These are phyloP conservation scores for Cornus suecica DNA, from an alignment of 148 eudicot genomes.

Conservation along the genomic window DNA sequence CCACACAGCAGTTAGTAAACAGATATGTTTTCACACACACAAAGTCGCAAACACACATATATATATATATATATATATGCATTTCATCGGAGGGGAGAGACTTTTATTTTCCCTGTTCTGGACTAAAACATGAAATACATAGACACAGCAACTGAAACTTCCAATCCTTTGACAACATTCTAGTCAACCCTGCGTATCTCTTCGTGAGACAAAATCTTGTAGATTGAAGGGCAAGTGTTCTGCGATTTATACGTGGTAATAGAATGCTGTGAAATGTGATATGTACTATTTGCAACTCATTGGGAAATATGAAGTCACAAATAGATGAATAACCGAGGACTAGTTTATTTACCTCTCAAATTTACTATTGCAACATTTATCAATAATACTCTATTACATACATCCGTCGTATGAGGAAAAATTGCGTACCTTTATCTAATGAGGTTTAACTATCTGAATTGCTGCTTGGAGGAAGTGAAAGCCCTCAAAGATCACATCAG, in stretches of 20 bases:
- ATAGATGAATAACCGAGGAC: not conserved
- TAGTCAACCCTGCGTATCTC: not conserved
- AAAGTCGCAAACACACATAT: too few relatives aligned
- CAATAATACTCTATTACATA: constrained; percentile 19
- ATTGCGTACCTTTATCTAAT: constrained; percentile 7
- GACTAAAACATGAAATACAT: too few relatives aligned
- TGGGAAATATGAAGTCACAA: not conserved
- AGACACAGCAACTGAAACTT: too few relatives aligned
- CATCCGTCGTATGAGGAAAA: constrained; percentile 17
- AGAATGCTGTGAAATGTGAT: not conserved
- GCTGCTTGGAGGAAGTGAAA: not conserved
- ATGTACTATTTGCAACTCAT: not conserved
- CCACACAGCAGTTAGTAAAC: too few relatives aligned
- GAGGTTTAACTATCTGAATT: constrained; percentile 1
- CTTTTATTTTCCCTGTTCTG: too few relatives aligned
- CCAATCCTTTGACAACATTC: too few relatives aligned
- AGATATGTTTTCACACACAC: too few relatives aligned
- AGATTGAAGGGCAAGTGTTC: too few relatives aligned
- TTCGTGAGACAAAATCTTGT: not conserved
- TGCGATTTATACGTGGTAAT: not conserved
- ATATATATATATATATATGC: too few relatives aligned
- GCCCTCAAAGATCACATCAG: not conserved
- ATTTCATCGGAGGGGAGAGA: too few relatives aligned
- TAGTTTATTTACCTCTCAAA: not conserved
- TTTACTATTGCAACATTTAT: not conserved